These are phyloP conservation scores for Microsporum ferrugineum DNA, from an alignment of 2,329 filamentous ascomycete species.

Conservation along the genomic window DNA sequence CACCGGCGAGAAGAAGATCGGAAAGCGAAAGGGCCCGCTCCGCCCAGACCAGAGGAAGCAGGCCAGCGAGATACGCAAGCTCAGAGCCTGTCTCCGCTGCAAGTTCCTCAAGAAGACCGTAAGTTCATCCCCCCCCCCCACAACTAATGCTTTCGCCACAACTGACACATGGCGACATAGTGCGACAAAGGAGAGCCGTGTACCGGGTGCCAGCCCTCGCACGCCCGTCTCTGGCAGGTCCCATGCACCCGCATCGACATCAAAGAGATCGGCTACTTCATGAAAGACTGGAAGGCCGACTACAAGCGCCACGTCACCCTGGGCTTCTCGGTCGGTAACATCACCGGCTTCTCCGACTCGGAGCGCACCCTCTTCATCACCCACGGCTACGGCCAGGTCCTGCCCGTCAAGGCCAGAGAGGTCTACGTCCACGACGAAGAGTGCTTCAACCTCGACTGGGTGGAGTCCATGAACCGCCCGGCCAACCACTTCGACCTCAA, in stretches of 20 bases:
- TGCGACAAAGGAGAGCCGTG: constrained; percentile 97
- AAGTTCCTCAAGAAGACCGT: constrained; percentile 96
- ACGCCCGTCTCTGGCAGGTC: constrained; percentile 92
- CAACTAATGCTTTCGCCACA: background rate
- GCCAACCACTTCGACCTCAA: constrained; percentile 73
- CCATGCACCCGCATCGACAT: constrained; percentile 97
- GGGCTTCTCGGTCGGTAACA: constrained; percentile 84
- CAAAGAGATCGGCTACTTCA: constrained; percentile 96
- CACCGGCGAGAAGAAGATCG: constrained; percentile 71
- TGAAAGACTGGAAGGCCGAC: constrained; percentile 98
- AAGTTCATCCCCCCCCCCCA: constrained; percentile 14
- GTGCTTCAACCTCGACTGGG: constrained; percentile 90
- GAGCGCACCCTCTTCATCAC: constrained; percentile 77
- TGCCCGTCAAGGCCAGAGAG: constrained; percentile 87
- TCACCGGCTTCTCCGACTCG: constrained; percentile 64
- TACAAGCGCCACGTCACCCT: constrained; percentile 82
- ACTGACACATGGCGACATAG: constrained; percentile 16
- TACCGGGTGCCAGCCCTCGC: constrained; percentile 86
- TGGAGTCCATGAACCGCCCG: constrained; percentile 65
- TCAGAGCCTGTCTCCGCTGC: constrained; percentile 85
- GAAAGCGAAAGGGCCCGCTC: constrained; percentile 77
- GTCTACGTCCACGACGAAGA: constrained; percentile 85
- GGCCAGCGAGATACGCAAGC: constrained; percentile 90
- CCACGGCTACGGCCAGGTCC: constrained; percentile 85
- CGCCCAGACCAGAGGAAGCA: constrained; percentile 91